Percentiles rank a stretch among this genome's conserved stretches.
These are phyloP conservation scores for Saksenaea oblongispora DNA, from an alignment of 371 early-diverging fungal genomes.

Conservation along the genomic window DNA sequence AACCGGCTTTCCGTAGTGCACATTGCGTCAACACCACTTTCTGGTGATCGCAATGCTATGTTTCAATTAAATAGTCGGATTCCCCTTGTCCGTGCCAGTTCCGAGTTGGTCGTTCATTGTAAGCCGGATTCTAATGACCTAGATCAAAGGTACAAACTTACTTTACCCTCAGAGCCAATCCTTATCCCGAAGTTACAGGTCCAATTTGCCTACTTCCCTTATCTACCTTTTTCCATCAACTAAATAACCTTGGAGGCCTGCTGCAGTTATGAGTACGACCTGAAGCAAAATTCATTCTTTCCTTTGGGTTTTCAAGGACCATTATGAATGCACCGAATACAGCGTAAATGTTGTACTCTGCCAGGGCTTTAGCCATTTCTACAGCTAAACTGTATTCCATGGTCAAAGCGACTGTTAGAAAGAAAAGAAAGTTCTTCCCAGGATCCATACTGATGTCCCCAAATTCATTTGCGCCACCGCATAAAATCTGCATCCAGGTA, in stretches of 20 bases:
- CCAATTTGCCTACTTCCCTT: constrained; percentile 70
- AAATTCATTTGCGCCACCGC: constrained; percentile 55
- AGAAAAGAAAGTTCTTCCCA: constrained; percentile 65
- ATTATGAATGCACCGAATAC: constrained; percentile 54
- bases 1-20: too few relatives aligned
- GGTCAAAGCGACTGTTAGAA: constrained; percentile 41
- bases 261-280: constrained; percentile 66
- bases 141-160: not conserved
- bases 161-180: constrained; percentile 19
- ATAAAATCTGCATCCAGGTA: constrained; percentile 55
- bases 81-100: constrained; percentile 71
- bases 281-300: constrained; percentile 53
- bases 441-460: constrained; percentile 55
- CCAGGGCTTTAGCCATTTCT: constrained; percentile 49
- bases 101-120: constrained; percentile 60
- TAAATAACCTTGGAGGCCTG: constrained; percentile 67
- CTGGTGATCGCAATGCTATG: constrained; percentile 71
- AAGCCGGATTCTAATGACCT: constrained; percentile 32
- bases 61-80: constrained; percentile 78
- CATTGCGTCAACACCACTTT: constrained; percentile 67
- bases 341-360: constrained; percentile 44
- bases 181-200: constrained; percentile 62
- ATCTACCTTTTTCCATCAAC: constrained; percentile 69
- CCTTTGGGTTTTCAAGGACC: constrained; percentile 64
- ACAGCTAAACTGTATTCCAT: constrained; percentile 54